Evolutionary conservation across 768 basidiomycete genomes (phyloP).

Genomic region (Peribolospora kevripleyi): DNA sequence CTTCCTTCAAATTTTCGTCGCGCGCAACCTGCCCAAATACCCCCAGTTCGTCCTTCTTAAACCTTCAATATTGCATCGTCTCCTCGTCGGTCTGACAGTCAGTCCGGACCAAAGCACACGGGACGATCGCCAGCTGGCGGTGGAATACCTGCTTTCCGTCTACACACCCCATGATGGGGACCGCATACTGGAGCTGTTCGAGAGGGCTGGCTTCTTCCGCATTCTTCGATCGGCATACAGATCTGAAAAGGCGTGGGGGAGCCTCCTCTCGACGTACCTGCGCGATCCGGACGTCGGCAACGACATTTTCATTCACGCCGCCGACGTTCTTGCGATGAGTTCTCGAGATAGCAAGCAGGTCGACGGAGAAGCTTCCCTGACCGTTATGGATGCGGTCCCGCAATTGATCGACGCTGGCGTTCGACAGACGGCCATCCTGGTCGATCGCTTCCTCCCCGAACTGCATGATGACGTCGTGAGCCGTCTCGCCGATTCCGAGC

Average conservation of each 20-base stretch:
- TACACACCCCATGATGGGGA: constrained; percentile 66
- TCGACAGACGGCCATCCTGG: constrained; percentile 40
- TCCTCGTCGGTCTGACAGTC: constrained; percentile 52
- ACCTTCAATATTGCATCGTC: constrained; percentile 40
- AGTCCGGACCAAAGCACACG: constrained; percentile 52
- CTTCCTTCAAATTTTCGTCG: constrained; percentile 83
- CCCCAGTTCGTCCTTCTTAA: constrained; percentile 54
- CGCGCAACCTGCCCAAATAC: constrained; percentile 91
- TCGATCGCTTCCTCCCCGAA: constrained; percentile 43
- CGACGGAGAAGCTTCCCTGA: not conserved
- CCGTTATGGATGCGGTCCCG: constrained; percentile 30
- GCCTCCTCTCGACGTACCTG: constrained; percentile 46
- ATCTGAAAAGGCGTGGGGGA: constrained; percentile 49
- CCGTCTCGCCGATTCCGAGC: constrained; percentile 26
- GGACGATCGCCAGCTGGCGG: constrained; percentile 84
- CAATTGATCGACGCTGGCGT: constrained; percentile 37
- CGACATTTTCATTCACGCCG: constrained; percentile 5
- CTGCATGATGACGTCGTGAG: constrained; percentile 42
- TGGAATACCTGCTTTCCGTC: constrained; percentile 72
- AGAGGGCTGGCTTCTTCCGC: constrained; percentile 65
- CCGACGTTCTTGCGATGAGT: not conserved
- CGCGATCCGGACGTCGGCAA: constrained; percentile 38
- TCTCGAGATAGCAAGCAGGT: not conserved
- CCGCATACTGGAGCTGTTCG: constrained; percentile 41
- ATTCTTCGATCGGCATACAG: constrained; percentile 63